Conservation (phyloP, 495 filamentous ascomycete genomes). For the Penicillium verhagenii region DNA sequence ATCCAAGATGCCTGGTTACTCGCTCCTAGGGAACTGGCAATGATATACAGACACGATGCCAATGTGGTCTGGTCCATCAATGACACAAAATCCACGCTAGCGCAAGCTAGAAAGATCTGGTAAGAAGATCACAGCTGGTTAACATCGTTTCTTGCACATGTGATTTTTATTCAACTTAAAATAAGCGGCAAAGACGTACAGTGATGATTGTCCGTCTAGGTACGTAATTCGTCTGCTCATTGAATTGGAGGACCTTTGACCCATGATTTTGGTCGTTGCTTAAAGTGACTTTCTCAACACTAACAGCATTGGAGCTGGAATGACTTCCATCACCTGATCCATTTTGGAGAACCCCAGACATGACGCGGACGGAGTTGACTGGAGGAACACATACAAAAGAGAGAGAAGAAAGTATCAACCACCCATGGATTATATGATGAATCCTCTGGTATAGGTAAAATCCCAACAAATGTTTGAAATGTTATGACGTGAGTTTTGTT, state of each 20-base stretch:
- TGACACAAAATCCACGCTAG: constrained; percentile 53
- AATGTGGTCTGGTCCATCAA: constrained; percentile 57
- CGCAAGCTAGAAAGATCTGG: constrained; percentile 55
- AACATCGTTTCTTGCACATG: neutral
- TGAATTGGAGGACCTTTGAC: constrained; percentile 34
- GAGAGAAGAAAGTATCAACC: neutral
- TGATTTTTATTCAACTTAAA: too few species aligned
- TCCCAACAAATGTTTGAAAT: too few species aligned
- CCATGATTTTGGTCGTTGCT: constrained; percentile 4
- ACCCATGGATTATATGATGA: neutral
- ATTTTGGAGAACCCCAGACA: constrained; percentile 18
- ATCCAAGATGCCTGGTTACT: constrained; percentile 53
- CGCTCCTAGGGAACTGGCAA: constrained; percentile 46
- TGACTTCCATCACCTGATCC: constrained; percentile 8
- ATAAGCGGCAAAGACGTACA: constrained; percentile 22
- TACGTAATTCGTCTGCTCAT: constrained; percentile 57
- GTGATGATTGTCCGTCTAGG: constrained; percentile 50
- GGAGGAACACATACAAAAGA: neutral
- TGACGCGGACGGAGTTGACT: neutral
- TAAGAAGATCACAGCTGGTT: neutral
- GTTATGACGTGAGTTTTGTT: too few species aligned
- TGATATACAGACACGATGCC: constrained; percentile 50
- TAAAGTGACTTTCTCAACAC: neutral
- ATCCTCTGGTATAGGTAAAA: too few species aligned
- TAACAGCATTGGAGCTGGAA: neutral